Evolutionary conservation across 2,329 filamentous ascomycete genomes (phyloP).

Genomic region (Diaporthe sp.): DNA sequence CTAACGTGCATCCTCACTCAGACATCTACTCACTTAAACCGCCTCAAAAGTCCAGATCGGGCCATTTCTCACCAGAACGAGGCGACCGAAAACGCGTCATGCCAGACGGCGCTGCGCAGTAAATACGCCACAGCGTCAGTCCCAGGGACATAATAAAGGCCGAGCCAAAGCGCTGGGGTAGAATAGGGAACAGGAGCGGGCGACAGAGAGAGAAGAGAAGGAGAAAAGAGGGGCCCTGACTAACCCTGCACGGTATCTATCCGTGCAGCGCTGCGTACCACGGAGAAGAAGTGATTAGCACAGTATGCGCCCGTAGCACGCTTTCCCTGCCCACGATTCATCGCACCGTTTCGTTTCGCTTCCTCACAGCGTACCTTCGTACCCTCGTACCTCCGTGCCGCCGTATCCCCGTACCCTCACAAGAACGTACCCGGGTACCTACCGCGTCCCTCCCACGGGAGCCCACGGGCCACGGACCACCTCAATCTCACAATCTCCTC

Average conservation of each 20-base stretch:
- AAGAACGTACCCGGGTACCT: background rate
- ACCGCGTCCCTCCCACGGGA: background rate
- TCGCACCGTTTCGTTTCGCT: conserved; percentile 25
- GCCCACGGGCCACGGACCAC: conserved; percentile 20
- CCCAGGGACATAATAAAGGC: background rate
- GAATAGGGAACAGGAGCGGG: background rate
- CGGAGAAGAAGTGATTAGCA: background rate
- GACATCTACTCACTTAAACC: background rate
- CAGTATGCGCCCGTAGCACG: background rate
- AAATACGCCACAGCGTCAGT: background rate
- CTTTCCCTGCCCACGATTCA: background rate
- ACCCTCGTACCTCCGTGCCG: background rate
- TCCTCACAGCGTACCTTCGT: background rate
- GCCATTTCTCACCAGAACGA: background rate
- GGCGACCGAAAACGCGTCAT: background rate
- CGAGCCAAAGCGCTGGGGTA: background rate
- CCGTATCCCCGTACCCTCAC: background rate
- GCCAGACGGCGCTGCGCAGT: background rate
- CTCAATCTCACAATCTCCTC: conserved; percentile 36
- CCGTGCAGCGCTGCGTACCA: conserved; percentile 1
- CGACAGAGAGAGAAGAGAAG: background rate
- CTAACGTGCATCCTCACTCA: background rate
- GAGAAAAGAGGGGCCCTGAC: conserved; percentile 1
- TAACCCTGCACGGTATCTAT: conserved; percentile 13
- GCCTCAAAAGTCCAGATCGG: background rate